Evolutionary conservation across 305 asterid genomes (phyloP).

Genomic region (Rubia peregrina): DNA sequence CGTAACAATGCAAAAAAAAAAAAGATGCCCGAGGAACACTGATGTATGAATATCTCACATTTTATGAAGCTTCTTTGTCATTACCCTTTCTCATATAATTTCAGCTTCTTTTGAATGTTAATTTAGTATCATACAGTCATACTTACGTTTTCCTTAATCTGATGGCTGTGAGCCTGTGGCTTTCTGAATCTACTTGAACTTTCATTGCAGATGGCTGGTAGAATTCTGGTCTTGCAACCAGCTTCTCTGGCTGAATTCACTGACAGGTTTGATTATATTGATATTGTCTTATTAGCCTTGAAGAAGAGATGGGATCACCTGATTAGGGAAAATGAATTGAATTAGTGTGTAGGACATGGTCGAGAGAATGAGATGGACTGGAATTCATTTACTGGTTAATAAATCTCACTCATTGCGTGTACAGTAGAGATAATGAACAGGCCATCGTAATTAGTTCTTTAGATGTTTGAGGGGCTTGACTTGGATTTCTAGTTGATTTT

Average conservation of each 20-base stretch:
- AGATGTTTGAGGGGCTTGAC: background rate
- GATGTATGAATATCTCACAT: background rate
- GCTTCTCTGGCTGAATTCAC: conserved; percentile 66
- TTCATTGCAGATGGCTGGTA: conserved; percentile 75
- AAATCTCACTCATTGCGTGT: conserved; percentile 2
- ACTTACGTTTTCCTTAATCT: background rate
- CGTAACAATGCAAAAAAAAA: background rate
- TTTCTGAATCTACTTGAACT: conserved; percentile 7
- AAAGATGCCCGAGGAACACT: background rate
- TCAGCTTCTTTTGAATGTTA: background rate
- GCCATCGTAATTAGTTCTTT: background rate
- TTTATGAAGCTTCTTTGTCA: background rate
- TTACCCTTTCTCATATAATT: background rate
- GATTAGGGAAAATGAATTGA: conserved; percentile 17
- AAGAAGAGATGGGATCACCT: conserved; percentile 8
- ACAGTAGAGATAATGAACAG: background rate
- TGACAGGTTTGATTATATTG: conserved; percentile 43
- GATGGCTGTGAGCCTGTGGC: background rate
- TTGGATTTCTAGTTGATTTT: background rate
- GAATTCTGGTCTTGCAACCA: conserved; percentile 70
- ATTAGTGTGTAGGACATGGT: background rate
- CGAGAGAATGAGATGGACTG: background rate
- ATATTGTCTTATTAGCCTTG: conserved; percentile 17
- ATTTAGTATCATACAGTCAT: background rate
- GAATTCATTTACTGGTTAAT: background rate